Base-by-base conservation (phyloP, 2,329 filamentous ascomycete genomes). In the Bipolaris oryzae region DNA sequence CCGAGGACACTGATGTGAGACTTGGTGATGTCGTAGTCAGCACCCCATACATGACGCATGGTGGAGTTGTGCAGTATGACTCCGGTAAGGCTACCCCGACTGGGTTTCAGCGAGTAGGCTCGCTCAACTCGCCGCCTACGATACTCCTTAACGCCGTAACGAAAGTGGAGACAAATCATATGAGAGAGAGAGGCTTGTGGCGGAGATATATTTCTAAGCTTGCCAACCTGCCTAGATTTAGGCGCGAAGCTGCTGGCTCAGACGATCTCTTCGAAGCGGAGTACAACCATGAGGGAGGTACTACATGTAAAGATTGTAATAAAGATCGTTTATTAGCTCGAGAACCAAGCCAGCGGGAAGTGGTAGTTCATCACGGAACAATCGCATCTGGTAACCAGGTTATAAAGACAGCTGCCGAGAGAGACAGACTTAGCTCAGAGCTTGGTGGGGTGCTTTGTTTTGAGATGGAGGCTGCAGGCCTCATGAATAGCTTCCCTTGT, bases 331-430 rank as follows among this genome's bases (percentile, higher is more conserved):
- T 23, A 7, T 33, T 23, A 15, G 18, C 33, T 48, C 45, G 34
- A 21, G 34, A 48, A 34, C 20, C 13, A 28, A 20, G 45, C 21
- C 38, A 21, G 6, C 45, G 38, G 45, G 41, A 54, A 3, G 68
- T 73, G 43, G 55, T 21, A 0, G 53, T 80, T 0, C 74, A 78
- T 48, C 63, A 81, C 28, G 79, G 79, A 0, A 50, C 60, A 1
- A 69, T 81, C 0, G 79, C 71, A 5, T 80, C 77, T 0, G 77
- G 74, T 13, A 75, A 81, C 51, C 72, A 65, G 1, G 76, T 81
- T 0, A 76, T 82, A 56, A 78, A 75, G 51, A 75, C 73, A 7
- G 77, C 72, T 0, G 45, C 62, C 7, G 57, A 74, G 15, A 71
- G 78, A 13, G 78, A 81, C 49, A 25, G 18, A 1, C 60, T 80